Base-by-base conservation (phyloP, 2,329 filamentous ascomycete genomes). In the Paraconiothyrium sp. region DNA sequence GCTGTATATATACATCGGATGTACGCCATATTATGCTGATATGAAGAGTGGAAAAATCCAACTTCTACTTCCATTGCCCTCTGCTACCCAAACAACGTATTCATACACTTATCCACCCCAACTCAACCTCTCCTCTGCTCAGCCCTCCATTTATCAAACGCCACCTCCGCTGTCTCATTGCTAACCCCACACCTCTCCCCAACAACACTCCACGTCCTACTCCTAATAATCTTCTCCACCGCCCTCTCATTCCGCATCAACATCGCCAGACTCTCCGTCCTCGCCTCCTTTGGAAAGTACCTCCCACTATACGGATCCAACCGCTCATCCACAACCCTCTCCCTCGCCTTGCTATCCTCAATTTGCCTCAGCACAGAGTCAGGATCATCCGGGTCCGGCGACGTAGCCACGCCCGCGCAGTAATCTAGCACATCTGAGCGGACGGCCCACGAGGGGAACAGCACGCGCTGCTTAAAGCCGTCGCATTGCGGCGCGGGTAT, bases 231-330 rank as follows among this genome's bases (percentile, higher is more conserved):
- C 59, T 83, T 85, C 80, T 96, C 92, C 16, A 96, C 88, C 43
- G 87, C 86, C 72, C 88, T 86, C 81, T 96, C 92, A 74, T 92
- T 91, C 68, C 91, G 85, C 60, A 96, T 81, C 56, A 94, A 75
- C 46, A 84, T 85, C 10, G 93, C 93, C 63, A 99, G 78, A 52
- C 86, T 87, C 79, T 97, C 92, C 0, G 93, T 95, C 66, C 93
- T 85, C 14, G 92, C 85, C 80, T 98, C 93, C 55, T 84, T 82
- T 0, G 92, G 89, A 69, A 94, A 94, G 76, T 92, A 97, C 27
- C 94, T 84, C 7, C 84, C 91, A 10, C 91, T 94, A 76, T 99
- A 99, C 1, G 95, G 95, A 81, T 99, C 95, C 61, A 97, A 78
- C 59, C 95, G 84, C 80, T 98, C 95, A 76, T 98, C 88, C 4